phyloP scores from a whole-genome alignment of 148 eudicot genomes.

The Silene conica region DNA sequence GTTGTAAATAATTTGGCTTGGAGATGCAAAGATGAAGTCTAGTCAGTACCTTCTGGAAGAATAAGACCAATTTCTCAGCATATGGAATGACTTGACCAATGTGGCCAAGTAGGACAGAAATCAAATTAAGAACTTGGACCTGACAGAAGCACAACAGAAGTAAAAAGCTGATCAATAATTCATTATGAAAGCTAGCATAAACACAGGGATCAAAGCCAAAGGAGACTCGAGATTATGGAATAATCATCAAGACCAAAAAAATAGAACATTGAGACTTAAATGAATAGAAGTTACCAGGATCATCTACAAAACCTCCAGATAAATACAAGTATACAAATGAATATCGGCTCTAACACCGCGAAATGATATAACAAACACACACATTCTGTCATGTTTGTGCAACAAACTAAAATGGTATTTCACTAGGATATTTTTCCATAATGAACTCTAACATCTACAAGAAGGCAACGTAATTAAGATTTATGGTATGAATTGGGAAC shows the following conservation, averaged over 20 bases:
- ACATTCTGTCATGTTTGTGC: neutral
- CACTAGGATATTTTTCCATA: neutral
- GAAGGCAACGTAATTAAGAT: neutral
- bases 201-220: neutral
- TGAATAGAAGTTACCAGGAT: neutral
- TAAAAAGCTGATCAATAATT: constrained; percentile 1
- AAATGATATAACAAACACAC: neutral
- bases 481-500: neutral
- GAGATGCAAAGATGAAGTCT: neutral
- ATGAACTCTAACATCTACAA: neutral
- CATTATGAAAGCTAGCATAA: neutral
- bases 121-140: constrained; percentile 93
- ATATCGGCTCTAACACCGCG: neutral
- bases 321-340: too few relatives aligned
- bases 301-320: neutral
- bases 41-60: constrained; percentile 75
- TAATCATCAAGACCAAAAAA: neutral
- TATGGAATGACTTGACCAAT: constrained; percentile 68
- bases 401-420: neutral
- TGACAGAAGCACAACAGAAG: constrained; percentile 29
- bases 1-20: neutral
- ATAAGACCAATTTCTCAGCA: constrained; percentile 65
- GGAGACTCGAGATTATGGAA: constrained; percentile 4
- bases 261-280: neutral
- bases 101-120: constrained; percentile 76